Conservation (phyloP, 768 basidiomycete species). For the Trametopsis cervina region DNA sequence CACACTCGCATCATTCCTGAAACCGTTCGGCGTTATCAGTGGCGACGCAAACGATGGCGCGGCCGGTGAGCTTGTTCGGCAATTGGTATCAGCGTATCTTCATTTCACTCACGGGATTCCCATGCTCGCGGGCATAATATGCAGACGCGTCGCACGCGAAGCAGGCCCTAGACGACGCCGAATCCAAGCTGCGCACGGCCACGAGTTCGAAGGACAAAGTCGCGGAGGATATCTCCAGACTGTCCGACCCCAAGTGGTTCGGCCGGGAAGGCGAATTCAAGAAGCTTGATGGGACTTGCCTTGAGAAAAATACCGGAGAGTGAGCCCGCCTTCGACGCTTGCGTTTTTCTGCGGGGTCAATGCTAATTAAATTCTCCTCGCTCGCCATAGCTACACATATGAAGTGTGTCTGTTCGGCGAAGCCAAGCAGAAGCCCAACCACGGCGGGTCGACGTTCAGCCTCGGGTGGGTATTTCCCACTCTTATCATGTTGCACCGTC, state of each 20-base stretch:
- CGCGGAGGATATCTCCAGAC: conserved; percentile 50
- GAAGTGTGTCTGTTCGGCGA: conserved; percentile 89
- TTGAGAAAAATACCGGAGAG: conserved; percentile 86
- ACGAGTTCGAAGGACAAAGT: conserved; percentile 48
- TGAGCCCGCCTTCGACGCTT: conserved; percentile 37
- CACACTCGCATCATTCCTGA: conserved; percentile 53
- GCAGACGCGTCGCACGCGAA: conserved; percentile 57
- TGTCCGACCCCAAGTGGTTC: conserved; percentile 62
- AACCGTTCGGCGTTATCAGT: conserved; percentile 52
- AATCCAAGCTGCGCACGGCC: conserved; percentile 47
- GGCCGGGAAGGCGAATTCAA: conserved; percentile 91
- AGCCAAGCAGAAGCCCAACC: conserved; percentile 82
- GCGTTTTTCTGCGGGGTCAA: no score
- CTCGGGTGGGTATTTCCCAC: conserved; percentile 65
- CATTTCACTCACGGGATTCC: not conserved
- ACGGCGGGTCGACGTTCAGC: conserved; percentile 65
- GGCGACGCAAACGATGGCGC: conserved; percentile 30
- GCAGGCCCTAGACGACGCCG: conserved; percentile 54
- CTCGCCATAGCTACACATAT: conserved; percentile 83
- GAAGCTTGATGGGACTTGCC: conserved; percentile 78
- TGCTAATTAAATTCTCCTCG: no score
- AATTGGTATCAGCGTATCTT: not conserved
- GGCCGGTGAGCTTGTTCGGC: conserved; percentile 28
- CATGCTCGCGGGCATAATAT: not conserved
- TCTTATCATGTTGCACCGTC: not conserved